Evolutionary conservation across 306 rosid species (phyloP), one percentile per base, ranked within the genome.

Genomic region (Luffa aegyptiaca): DNA sequence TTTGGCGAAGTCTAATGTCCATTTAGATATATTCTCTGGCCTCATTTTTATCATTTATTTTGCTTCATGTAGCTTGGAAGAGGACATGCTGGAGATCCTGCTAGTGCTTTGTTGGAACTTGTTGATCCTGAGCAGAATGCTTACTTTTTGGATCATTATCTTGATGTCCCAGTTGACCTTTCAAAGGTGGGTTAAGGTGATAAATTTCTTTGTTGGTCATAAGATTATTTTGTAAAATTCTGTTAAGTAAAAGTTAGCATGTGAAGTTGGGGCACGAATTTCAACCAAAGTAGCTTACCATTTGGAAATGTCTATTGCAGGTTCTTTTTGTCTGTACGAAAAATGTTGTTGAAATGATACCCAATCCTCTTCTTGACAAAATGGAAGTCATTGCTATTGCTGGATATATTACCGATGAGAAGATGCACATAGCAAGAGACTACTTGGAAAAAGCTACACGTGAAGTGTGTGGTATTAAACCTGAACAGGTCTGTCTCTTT

Each of bases 51-150:
- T 46, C 73, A 35, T 35, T 17, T 66, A 17, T 37, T 39, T 86
- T 74, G 51, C 53, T 79, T 80, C 61, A 42, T 90, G 82, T 88
- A 96, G 99, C 88, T 96, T 90, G 99, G 99, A 69, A 92, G 92
- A 75, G 31, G 99, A 75, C 99, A 96, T 86, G 93, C 94, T 62
- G 99, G 99, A 82, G 99, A 96, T 88, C 99, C 99, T 8, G 99
- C 98, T 35, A 96, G 99, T 85, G 99, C 99, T 76, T 88, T 96
- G 93, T 77, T 96, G 88, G 99, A 96, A 93, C 99, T 96, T 88
- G 90, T 96, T 82, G 99, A 96, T 88, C 99, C 98, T 0, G 99
- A 96, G 92, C 99, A 96, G 88, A 96, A 96, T 91, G 98, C 99
- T 79, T 93, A 96, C 85, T 96, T 96, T 81, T 88, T 96, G 71